Evolutionary conservation across 2,329 filamentous ascomycete species (phyloP).

Genomic region (Colletotrichum eleusines): DNA sequence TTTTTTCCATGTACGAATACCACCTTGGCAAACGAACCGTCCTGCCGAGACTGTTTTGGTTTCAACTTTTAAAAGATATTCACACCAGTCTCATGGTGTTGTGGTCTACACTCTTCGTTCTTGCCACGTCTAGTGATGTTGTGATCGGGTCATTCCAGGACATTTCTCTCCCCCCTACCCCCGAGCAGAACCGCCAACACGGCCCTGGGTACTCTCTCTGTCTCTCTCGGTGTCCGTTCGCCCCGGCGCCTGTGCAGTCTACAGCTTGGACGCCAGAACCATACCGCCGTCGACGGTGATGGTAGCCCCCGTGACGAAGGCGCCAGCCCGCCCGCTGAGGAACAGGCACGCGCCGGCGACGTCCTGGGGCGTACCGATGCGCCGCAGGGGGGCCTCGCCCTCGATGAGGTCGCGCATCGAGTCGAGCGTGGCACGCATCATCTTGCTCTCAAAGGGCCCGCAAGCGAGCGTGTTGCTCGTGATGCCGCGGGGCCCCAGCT

Average conservation of each 20-base stretch:
- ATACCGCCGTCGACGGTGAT: slow-evolving; percentile 72
- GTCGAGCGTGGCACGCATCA: slow-evolving; percentile 73
- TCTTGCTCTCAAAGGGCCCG: slow-evolving; percentile 77
- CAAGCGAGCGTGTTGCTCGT: slow-evolving; percentile 78
- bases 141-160: background rate
- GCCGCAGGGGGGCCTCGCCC: slow-evolving; percentile 70
- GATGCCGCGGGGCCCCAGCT: slow-evolving; percentile 70
- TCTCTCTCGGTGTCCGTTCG: background rate
- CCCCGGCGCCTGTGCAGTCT: background rate
- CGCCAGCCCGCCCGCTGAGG: slow-evolving; percentile 74
- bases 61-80: slow-evolving; percentile 2
- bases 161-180: background rate
- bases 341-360: slow-evolving; percentile 80
- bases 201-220: no score
- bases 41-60: slow-evolving; percentile 13
- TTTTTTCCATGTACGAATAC: slow-evolving; percentile 37
- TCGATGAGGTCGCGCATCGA: slow-evolving; percentile 66
- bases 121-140: background rate
- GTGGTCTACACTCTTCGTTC: background rate
- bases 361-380: slow-evolving; percentile 76
- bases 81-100: slow-evolving; percentile 10
- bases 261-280: slow-evolving; percentile 61
- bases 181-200: no score
- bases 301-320: slow-evolving; percentile 74
- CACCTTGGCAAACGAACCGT: slow-evolving; percentile 13